phyloP scores from a whole-genome alignment of 163 green algal genomes.

The Chlamydomonas reinhardtii region DNA sequence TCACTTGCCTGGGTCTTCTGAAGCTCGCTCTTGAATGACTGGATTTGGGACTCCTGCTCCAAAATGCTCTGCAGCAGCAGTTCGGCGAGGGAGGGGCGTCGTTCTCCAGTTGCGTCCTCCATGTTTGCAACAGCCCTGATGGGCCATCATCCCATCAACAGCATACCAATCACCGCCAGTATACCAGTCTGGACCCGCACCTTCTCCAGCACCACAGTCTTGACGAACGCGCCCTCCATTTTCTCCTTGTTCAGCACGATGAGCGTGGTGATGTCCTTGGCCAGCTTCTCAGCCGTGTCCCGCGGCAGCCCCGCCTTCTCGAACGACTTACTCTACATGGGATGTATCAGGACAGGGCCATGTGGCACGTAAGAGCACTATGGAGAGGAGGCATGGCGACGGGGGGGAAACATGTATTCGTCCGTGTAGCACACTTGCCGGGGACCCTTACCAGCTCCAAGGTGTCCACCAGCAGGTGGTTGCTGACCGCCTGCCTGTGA shows the following conservation, averaged over 20 bases:
- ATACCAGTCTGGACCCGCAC: too few species aligned
- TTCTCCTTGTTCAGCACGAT: constrained; percentile 84
- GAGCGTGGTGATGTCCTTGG: constrained; percentile 78
- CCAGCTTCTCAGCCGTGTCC: constrained; percentile 27
- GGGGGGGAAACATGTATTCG: background rate
- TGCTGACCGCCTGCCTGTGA: constrained; percentile 18
- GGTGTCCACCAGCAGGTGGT: constrained; percentile 46
- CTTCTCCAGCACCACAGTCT: constrained; percentile 87
- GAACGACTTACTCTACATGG: constrained; percentile 20
- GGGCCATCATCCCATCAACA: too few species aligned
- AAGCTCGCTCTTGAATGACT: constrained; percentile 90
- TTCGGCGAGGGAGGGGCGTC: too few species aligned
- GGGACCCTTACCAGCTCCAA: constrained; percentile 35
- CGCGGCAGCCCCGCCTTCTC: constrained; percentile 38
- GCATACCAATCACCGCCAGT: too few species aligned
- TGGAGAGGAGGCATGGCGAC: background rate
- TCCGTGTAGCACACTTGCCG: too few species aligned
- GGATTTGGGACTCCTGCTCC: constrained; percentile 83
- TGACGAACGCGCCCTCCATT: constrained; percentile 84
- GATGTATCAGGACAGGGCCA: background rate
- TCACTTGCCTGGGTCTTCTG: constrained; percentile 70
- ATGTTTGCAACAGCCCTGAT: too few species aligned
- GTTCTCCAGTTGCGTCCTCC: too few species aligned
- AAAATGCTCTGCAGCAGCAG: constrained; percentile 74
- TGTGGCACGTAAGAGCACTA: background rate